Evolutionary conservation across 2,329 filamentous ascomycete species (phyloP), one percentile per base, ranked within the genome.

Genomic region (Magnaporthiopsis poae): DNA sequence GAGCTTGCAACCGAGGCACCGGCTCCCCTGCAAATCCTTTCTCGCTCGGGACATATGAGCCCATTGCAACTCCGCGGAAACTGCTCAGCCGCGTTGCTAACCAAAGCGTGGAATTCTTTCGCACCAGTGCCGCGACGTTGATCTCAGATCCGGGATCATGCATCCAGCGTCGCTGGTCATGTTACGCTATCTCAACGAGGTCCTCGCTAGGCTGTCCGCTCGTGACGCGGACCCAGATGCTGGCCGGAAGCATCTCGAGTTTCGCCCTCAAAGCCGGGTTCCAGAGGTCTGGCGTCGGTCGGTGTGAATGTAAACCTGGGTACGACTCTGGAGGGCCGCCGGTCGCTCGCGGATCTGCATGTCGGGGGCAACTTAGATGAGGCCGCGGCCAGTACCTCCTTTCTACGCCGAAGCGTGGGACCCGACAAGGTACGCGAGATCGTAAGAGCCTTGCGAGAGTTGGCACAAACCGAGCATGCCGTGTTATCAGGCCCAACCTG

Each of bases 91-190:
- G 1, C 27, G 27, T 52, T 52, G 8, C 46, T 52, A 52, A 52
- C 46, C 8, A 21, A 21, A 21, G 11, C 27, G 9, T n/a, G 46
- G 18, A 39, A 39, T 39, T 11, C 35, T 12, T 36, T 35, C 2
- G 36, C 13, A 3, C 46, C 21, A 52, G 46, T 27, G 71, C 70
- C 69, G 72, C 29, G 71, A 73, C 63, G 67, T 68, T 25, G 72
- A 72, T 65, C 60, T 60, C 9, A 35, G n/a, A 5, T 68, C 63
- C 15, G 60, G 52, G 31, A 8, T 52, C 18, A 31, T 63, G 33
- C 66, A 62, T 25, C 67, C 65, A 5, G 60, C 62, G 1, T 5
- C 29, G 2, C 9, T 5, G 0, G 39, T 25, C 25, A 33, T 65
- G 13, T n/a, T 2, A 2, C 33, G 46, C 21, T 29, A 61, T 33